Percentiles rank a stretch among this genome's conserved stretches.
Conservation (phyloP, 257 asterid species). For the Solanum pimpinellifolium region DNA sequence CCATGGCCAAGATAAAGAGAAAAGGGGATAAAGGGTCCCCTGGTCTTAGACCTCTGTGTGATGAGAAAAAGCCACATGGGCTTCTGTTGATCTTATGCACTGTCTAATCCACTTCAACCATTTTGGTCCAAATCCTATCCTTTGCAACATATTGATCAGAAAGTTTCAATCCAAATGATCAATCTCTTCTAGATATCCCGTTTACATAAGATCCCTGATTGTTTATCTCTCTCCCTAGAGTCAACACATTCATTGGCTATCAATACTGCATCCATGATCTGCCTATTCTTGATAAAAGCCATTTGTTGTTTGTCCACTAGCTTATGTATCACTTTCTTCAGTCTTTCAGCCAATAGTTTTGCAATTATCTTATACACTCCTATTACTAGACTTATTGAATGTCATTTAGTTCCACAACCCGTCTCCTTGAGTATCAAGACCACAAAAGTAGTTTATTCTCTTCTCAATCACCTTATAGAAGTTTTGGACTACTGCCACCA, state of each 20-base stretch:
- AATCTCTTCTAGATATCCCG: not conserved
- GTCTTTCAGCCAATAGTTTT: not conserved
- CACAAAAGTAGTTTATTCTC: not conserved
- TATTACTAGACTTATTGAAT: not conserved
- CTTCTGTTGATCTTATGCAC: not conserved
- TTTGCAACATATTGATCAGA: not conserved
- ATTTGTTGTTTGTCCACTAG: not conserved
- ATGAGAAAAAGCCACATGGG: not conserved
- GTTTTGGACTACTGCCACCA: not conserved
- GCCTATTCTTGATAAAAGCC: not conserved
- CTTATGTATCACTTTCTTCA: not conserved
- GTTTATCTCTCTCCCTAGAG: not conserved
- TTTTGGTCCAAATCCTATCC: not conserved
- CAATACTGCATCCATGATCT: not conserved
- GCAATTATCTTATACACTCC: not conserved
- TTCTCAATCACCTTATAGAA: not conserved
- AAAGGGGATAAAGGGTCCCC: not conserved
- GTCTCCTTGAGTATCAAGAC: not conserved
- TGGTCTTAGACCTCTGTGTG: not conserved
- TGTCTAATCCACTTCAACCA: not conserved
- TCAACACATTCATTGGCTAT: not conserved
- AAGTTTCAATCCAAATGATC: not conserved
- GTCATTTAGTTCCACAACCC: not conserved
- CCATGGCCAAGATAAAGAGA: not conserved
- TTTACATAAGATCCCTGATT: not conserved